phyloP scores from a whole-genome alignment of 345 rosid genomes.

The Heritiera littoralis region DNA sequence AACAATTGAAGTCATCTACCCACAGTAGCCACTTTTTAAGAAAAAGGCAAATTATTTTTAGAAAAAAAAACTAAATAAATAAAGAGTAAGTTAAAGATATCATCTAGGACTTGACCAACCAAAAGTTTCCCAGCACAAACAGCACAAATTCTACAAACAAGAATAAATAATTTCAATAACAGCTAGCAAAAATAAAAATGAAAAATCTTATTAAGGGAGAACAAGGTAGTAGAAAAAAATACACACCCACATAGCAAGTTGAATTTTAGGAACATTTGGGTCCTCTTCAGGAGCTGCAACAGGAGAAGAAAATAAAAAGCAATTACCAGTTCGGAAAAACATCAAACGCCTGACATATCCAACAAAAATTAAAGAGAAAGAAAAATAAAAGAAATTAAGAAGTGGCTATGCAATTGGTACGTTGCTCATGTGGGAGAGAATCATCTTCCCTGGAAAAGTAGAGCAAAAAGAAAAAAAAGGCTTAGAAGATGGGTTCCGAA shows the following conservation, averaged over 20 bases:
- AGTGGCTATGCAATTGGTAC: constrained; percentile 21
- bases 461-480: neutral
- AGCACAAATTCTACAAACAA: neutral
- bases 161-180: neutral
- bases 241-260: constrained; percentile 97
- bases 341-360: constrained; percentile 27
- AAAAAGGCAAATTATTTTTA: neutral
- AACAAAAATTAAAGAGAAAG: neutral
- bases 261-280: constrained; percentile 52
- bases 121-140: neutral
- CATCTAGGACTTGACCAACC: neutral
- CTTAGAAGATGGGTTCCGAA: neutral
- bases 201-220: too few relatives aligned
- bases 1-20: neutral
- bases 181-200: neutral
- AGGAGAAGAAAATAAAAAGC: neutral
- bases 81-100: neutral
- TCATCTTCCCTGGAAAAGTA: constrained; percentile 52
- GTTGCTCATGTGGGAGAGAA: constrained; percentile 57
- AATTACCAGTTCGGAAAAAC: constrained; percentile 18
- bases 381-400: neutral
- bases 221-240: neutral
- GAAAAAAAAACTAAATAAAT: too few relatives aligned
- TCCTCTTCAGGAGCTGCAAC: constrained; percentile 60
- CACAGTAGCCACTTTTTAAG: neutral